These are phyloP conservation scores for Fraxinus baroniana DNA, from an alignment of 305 asterid species.

Conservation along the genomic window DNA sequence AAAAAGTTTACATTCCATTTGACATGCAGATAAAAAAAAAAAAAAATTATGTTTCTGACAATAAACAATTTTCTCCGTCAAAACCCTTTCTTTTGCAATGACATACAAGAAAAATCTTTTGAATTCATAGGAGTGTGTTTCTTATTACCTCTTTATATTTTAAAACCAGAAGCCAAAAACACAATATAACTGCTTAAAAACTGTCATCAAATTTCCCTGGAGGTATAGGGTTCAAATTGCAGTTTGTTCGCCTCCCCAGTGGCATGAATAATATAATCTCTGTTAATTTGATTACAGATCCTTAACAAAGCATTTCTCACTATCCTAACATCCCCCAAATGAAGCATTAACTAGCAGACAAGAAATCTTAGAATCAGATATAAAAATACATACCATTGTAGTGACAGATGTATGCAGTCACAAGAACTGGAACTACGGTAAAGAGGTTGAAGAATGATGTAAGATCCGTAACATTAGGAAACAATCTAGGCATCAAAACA, in stretches of 20 bases:
- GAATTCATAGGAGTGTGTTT: neutral
- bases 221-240: neutral
- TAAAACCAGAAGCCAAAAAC: neutral
- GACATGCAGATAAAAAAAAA: neutral
- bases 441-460: slow-evolving; percentile 76
- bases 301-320: neutral
- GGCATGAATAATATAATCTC: neutral
- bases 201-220: neutral
- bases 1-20: slow-evolving; percentile 5
- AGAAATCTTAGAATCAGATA: slow-evolving; percentile 11
- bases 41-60: neutral
- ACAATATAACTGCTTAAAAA: neutral
- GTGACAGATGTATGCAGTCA: slow-evolving; percentile 97
- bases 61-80: neutral
- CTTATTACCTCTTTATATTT: slow-evolving; percentile 1
- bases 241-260: neutral
- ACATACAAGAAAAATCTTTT: neutral
- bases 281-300: neutral
- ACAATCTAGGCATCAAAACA: slow-evolving; percentile 68
- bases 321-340: slow-evolving; percentile 9
- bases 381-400: slow-evolving; percentile 65
- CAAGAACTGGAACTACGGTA: slow-evolving; percentile 93
- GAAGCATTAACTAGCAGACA: slow-evolving; percentile 1
- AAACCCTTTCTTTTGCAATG: neutral
- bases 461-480: slow-evolving; percentile 63